phyloP scores from a whole-genome alignment of 208 protist genomes.

The Novymonas esmeraldas region DNA sequence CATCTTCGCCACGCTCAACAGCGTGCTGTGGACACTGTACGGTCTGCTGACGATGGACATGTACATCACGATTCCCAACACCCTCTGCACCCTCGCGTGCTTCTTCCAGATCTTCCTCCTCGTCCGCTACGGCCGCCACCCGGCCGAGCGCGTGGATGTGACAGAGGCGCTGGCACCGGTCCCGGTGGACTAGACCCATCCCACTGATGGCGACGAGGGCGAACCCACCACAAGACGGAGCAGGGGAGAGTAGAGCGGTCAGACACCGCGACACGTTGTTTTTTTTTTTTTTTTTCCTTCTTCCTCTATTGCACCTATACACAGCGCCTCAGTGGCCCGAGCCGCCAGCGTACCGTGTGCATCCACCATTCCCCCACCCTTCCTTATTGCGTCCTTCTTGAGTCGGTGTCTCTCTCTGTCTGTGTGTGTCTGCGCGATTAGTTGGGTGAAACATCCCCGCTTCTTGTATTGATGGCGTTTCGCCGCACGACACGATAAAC shows the following conservation, averaged over 20 bases:
- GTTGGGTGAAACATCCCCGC: too few species aligned
- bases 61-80: constrained; percentile 59
- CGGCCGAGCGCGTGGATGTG: constrained; percentile 15
- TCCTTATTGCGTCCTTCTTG: too few species aligned
- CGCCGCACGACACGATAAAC: too few species aligned
- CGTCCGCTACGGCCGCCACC: constrained; percentile 50
- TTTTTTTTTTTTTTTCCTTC: too few species aligned
- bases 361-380: too few species aligned
- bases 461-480: too few species aligned
- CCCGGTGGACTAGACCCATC: constrained; percentile 16
- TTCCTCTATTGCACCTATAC: too few species aligned
- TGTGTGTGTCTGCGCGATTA: too few species aligned
- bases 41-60: constrained; percentile 46
- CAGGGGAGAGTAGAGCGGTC: neutral
- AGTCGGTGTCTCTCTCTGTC: too few species aligned
- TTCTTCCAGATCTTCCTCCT: constrained; percentile 60
- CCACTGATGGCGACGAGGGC: neutral
- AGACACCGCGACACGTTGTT: too few species aligned
- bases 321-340: too few species aligned
- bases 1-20: constrained; percentile 52
- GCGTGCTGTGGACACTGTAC: constrained; percentile 63
- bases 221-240: neutral
- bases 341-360: too few species aligned
- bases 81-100: constrained; percentile 48
- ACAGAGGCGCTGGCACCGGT: constrained; percentile 24